phyloP scores from a whole-genome alignment of 1,139 yeast species.

The Candida sp. region DNA sequence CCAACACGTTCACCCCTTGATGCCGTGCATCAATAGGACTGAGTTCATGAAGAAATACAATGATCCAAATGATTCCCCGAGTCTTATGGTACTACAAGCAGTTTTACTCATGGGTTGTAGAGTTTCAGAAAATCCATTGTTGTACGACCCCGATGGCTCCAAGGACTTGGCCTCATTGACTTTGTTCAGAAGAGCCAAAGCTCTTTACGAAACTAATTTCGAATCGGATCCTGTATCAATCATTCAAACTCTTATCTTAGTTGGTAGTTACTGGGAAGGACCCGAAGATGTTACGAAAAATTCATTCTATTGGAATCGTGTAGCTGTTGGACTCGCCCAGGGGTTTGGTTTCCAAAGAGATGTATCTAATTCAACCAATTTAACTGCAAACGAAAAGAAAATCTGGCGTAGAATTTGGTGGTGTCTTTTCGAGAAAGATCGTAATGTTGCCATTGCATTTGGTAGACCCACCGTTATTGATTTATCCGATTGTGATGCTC shows the following conservation, averaged over 20 bases:
- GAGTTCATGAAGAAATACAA: constrained; percentile 55
- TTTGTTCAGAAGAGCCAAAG: constrained; percentile 74
- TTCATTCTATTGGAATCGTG: constrained; percentile 74
- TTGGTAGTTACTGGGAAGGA: constrained; percentile 76
- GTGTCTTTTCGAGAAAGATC: constrained; percentile 72
- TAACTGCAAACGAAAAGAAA: constrained; percentile 43
- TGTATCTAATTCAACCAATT: constrained; percentile 28
- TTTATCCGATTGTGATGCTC: constrained; percentile 75
- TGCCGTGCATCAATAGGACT: constrained; percentile 68
- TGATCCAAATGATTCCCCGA: constrained; percentile 64
- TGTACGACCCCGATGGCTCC: constrained; percentile 56
- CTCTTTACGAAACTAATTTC: constrained; percentile 68
- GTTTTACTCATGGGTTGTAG: constrained; percentile 70
- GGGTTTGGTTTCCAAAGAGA: constrained; percentile 76
- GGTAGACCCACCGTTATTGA: constrained; percentile 73
- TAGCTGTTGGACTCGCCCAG: constrained; percentile 72
- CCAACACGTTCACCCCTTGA: constrained; percentile 62
- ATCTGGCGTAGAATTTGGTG: constrained; percentile 78
- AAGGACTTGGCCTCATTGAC: constrained; percentile 59
- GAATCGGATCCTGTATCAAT: constrained; percentile 69
- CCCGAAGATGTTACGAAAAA: constrained; percentile 76
- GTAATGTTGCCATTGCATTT: constrained; percentile 70
- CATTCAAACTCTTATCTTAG: constrained; percentile 61
- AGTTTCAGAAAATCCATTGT: constrained; percentile 53
- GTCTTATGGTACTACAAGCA: constrained; percentile 65